Evolutionary conservation across 345 rosid genomes (phyloP), one percentile per base, ranked within the genome.

Genomic region (Turnera subulata): DNA sequence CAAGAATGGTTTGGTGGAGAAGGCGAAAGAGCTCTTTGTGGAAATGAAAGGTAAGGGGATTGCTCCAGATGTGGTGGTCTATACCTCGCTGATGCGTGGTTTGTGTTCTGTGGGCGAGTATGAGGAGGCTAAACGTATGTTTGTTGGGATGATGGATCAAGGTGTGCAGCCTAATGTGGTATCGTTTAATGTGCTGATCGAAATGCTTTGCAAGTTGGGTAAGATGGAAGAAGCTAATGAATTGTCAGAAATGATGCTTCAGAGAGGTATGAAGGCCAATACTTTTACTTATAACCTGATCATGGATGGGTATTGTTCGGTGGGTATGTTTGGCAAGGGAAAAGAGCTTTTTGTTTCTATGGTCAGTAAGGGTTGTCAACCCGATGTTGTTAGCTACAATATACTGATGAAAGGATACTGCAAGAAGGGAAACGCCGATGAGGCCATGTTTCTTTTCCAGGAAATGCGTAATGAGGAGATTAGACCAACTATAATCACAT

Each of bases 1-100:
- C 25, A 74, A 69, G 48, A 50, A 65, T 56, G 78, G 69, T 4
- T 46, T 19, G 4, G 9, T 69, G 10, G 68, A 63, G 14, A 67
- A 70, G 66, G 74, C 82, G 1, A 53, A 61, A 19, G 63, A 67
- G 59, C 38, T 77, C 49, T 70, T 73, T 49, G 37, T 33, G 66
- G 63, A 64, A 51, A 77, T 77, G 82, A 67, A 60, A 47, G 53
- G 21, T 19, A 15, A 42, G 19, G 64, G 72, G 10, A 70, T 70
- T 23, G 38, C 1, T n/a, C 72, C 76, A 0, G 59, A 71, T 70
- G 72, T 74, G 1, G 58, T 60, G 26, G 49, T 49, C 21, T 70
- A 53, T 54, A 49, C 19, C 62, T 54, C 66, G 2, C 43, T 70
- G 18, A 43, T 71, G 19, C 50, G 55, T 11, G 71, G 77, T 40